Conservation (phyloP, 495 filamentous ascomycete species). For the Recurvomyces mirabilis region DNA sequence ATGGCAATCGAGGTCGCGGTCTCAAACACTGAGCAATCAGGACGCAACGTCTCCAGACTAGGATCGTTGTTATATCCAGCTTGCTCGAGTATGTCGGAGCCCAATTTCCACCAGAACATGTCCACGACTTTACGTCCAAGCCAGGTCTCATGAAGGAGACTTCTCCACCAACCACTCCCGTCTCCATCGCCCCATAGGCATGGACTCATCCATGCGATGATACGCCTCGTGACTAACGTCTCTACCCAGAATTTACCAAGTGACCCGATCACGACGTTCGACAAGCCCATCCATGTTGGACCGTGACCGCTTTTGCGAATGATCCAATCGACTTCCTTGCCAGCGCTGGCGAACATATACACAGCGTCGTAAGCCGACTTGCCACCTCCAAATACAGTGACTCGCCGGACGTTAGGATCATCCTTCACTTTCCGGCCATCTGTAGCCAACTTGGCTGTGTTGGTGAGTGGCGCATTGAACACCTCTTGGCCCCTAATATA, state of each 20-base stretch:
- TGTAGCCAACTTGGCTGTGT: constrained; percentile 30
- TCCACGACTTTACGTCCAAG: constrained; percentile 3
- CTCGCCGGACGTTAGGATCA: constrained; percentile 24
- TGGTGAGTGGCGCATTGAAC: constrained; percentile 51
- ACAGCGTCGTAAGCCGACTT: constrained; percentile 73
- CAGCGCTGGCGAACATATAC: constrained; percentile 53
- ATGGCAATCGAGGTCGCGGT: constrained; percentile 25
- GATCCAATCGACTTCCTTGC: constrained; percentile 62
- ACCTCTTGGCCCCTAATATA: constrained; percentile 35
- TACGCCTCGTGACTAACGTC: constrained; percentile 44
- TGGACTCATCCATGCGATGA: constrained; percentile 1
- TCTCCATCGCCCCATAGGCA: constrained; percentile 3
- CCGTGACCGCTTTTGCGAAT: constrained; percentile 70
- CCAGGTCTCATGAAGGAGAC: constrained; percentile 6
- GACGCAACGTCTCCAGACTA: constrained; percentile 52
- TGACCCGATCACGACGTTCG: constrained; percentile 43
- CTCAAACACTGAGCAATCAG: constrained; percentile 52
- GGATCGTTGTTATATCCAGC: constrained; percentile 51
- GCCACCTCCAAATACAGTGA: constrained; percentile 57
- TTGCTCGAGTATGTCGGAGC: constrained; percentile 45
- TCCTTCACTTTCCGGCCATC: constrained; percentile 23
- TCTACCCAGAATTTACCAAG: constrained; percentile 46
- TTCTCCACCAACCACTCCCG: neutral
- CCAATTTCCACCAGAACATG: constrained; percentile 53
- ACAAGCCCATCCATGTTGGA: constrained; percentile 57